Conservation (phyloP, 257 asterid species). For the Solanum habrochaites region DNA sequence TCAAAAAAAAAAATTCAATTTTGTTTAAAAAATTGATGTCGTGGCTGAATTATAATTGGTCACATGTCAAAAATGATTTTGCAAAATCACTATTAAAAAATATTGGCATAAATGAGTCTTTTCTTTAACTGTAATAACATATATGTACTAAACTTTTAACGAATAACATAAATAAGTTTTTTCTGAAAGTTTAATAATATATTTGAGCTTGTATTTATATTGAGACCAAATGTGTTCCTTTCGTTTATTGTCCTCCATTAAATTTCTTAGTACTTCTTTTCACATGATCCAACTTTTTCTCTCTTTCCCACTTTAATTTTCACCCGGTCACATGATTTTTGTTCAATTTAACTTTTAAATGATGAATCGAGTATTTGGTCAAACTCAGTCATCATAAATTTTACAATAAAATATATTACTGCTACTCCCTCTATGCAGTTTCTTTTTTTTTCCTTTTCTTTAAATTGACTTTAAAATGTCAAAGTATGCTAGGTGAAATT, state of each 20-base stretch:
- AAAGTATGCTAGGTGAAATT: background rate
- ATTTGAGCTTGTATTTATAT: background rate
- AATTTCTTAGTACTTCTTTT: background rate
- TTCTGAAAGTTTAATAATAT: accelerated
- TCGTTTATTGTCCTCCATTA: background rate
- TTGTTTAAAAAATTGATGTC: too few relatives aligned
- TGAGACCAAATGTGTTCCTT: background rate
- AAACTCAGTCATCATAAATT: background rate
- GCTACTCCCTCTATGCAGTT: background rate
- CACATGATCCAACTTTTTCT: background rate
- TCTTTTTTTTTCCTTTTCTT: background rate
- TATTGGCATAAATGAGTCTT: accelerated
- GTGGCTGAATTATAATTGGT: too few relatives aligned
- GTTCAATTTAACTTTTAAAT: background rate
- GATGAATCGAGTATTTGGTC: too few relatives aligned
- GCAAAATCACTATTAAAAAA: too few relatives aligned
- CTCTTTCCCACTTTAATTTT: background rate
- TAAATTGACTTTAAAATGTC: background rate
- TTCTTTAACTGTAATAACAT: too few relatives aligned
- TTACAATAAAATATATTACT: background rate
- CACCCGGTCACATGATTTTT: background rate
- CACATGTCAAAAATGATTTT: too few relatives aligned
- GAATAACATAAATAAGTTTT: too few relatives aligned
- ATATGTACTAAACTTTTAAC: accelerated
- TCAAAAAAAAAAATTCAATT: too few relatives aligned